A percentile compares a stretch with the other conserved stretches of the same genome.
phyloP scores from a whole-genome alignment of 2,329 filamentous ascomycete genomes.

The Orbilia ellipsospora region DNA sequence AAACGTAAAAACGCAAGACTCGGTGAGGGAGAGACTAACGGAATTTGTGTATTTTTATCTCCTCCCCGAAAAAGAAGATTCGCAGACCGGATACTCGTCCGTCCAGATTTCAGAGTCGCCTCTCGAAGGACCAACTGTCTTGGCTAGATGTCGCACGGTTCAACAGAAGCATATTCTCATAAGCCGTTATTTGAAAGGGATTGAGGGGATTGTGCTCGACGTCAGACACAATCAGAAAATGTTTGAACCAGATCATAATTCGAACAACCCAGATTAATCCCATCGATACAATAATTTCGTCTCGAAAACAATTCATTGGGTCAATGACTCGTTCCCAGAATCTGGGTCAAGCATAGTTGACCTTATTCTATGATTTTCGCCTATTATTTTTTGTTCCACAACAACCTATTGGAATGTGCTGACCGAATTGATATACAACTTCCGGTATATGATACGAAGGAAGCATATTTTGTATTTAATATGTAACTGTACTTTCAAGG shows the following conservation, averaged over 20 bases:
- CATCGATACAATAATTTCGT: no score
- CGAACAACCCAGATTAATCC: not conserved
- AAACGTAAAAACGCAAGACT: slow-evolving; percentile 81
- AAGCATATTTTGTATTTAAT: no score
- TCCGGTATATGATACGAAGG: no score
- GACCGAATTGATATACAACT: no score
- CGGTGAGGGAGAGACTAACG: slow-evolving; percentile 94
- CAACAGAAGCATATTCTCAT: slow-evolving; percentile 85
- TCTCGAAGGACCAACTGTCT: slow-evolving; percentile 62
- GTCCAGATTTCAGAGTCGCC: slow-evolving; percentile 59
- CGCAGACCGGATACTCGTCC: slow-evolving; percentile 39
- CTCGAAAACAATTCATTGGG: no score
- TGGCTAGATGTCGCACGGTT: slow-evolving; percentile 68
- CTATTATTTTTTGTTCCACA: no score
- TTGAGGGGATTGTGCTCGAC: slow-evolving; percentile 86
- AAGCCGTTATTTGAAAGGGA: slow-evolving; percentile 80
- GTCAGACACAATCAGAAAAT: slow-evolving; percentile 63
- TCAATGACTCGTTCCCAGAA: no score
- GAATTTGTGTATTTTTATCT: slow-evolving; percentile 99
- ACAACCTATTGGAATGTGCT: no score
- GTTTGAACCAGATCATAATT: slow-evolving; percentile 4
- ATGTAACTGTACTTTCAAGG: not conserved
- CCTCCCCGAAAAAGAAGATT: slow-evolving; percentile 78
- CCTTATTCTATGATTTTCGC: no score
- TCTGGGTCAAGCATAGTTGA: no score